phyloP scores from a whole-genome alignment of 257 asterid genomes.

The Paulownia fortunei region DNA sequence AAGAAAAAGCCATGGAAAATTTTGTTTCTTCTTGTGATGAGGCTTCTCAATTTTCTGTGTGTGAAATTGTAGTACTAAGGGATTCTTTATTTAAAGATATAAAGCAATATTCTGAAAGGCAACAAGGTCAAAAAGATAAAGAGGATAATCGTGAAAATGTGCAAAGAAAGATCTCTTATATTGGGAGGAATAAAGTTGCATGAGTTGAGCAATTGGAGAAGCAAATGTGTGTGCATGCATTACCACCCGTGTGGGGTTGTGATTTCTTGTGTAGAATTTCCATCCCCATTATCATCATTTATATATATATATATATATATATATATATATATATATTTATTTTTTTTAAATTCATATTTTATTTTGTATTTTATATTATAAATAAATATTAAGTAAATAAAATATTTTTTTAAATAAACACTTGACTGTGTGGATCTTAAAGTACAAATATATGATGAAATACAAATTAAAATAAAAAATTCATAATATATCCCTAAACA shows the following conservation, averaged over 20 bases:
- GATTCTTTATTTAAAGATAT: constrained; percentile 37
- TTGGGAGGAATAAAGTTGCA: constrained; percentile 31
- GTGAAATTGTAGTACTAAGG: not conserved
- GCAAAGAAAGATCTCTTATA: not conserved
- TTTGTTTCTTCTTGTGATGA: not conserved
- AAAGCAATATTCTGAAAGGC: constrained; percentile 28
- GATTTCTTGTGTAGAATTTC: constrained; percentile 27
- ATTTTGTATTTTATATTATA: too few relatives aligned
- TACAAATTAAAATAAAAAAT: too few relatives aligned
- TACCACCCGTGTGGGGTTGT: constrained; percentile 45
- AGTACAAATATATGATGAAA: too few relatives aligned
- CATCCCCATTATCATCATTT: not conserved
- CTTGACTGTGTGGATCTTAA: too few relatives aligned
- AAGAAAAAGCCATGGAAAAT: constrained; percentile 41
- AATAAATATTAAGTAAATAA: too few relatives aligned
- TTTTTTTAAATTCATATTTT: not conserved
- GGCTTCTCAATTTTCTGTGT: not conserved
- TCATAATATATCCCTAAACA: too few relatives aligned
- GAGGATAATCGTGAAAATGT: not conserved
- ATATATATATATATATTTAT: too few relatives aligned
- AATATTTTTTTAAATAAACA: too few relatives aligned
- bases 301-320: not conserved
- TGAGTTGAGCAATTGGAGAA: constrained; percentile 30
- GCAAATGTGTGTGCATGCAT: constrained; percentile 30
- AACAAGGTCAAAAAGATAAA: constrained; percentile 25